Percentiles rank a stretch among this genome's conserved stretches.
Conservation (phyloP, 2,329 filamentous ascomycete species). For the Diaporthe capsici region DNA sequence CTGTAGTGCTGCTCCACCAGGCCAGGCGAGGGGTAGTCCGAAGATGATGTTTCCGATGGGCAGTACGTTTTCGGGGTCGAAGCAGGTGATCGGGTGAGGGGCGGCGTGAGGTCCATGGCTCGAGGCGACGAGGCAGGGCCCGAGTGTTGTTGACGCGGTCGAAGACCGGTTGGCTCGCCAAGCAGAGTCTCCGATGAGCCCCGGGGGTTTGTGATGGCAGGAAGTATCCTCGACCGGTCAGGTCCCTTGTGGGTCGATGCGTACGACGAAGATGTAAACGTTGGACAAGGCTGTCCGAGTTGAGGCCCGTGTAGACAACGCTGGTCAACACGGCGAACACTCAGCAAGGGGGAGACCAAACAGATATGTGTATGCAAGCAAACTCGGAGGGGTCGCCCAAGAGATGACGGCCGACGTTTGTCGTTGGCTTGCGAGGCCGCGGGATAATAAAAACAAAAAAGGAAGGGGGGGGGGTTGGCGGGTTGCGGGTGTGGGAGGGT, state of each 20-base stretch:
- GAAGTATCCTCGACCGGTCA: background rate
- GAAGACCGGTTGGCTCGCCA: background rate
- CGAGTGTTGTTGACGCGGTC: background rate
- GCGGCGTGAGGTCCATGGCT: slow-evolving; percentile 66
- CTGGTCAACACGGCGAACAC: background rate
- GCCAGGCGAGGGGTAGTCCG: slow-evolving; percentile 63
- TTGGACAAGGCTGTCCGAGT: slow-evolving; percentile 18
- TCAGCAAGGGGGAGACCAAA: background rate
- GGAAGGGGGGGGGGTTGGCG: background rate
- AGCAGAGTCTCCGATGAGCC: background rate
- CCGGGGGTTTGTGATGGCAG: background rate
- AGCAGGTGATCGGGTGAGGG: slow-evolving; percentile 60
- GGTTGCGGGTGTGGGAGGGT: background rate
- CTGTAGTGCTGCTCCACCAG: slow-evolving; percentile 59
- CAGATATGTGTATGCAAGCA: slow-evolving; percentile 8
- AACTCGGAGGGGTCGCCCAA: background rate
- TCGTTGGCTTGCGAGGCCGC: background rate
- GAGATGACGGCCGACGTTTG: background rate
- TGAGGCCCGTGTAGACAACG: background rate
- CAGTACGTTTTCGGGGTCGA: slow-evolving; percentile 62
- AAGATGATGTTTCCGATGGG: slow-evolving; percentile 57
- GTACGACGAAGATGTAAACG: background rate
- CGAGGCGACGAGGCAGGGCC: background rate
- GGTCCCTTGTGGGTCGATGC: background rate
- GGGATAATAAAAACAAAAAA: background rate